A percentile compares a stretch with the other conserved stretches of the same genome.
Conservation (phyloP, 1,284 basidiomycete genomes). For the Volvariella volvacea region DNA sequence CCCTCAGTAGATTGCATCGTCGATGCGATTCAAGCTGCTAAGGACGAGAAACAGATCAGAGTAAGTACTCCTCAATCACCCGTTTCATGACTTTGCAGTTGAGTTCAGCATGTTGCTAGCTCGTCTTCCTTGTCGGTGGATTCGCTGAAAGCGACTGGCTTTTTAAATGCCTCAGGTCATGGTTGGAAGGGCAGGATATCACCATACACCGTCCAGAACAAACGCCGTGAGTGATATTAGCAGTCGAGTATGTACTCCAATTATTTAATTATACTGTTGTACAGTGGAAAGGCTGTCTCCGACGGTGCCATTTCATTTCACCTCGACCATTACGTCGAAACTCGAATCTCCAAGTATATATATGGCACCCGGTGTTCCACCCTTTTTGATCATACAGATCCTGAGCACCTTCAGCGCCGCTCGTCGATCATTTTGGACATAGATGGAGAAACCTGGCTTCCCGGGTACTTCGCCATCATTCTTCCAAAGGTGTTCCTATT, state of each 20-base stretch:
- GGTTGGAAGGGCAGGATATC: slow-evolving; percentile 11
- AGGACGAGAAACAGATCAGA: neutral
- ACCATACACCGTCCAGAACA: slow-evolving; percentile 19
- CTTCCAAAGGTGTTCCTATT: slow-evolving; percentile 5
- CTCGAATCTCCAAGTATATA: slow-evolving; percentile 35
- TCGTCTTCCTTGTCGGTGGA: slow-evolving; percentile 16
- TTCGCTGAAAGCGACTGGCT: slow-evolving; percentile 14
- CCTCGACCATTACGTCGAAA: slow-evolving; percentile 41
- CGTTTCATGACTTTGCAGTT: neutral
- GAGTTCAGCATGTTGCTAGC: slow-evolving; percentile 6
- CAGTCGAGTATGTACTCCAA: neutral
- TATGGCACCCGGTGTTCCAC: slow-evolving; percentile 32
- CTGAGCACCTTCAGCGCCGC: slow-evolving; percentile 27
- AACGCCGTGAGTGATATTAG: slow-evolving; percentile 16
- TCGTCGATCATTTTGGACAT: slow-evolving; percentile 3
- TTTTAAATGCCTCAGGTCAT: slow-evolving; percentile 14
- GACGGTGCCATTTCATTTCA: slow-evolving; percentile 49
- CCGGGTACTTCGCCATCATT: slow-evolving; percentile 5
- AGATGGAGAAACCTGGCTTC: slow-evolving; percentile 6
- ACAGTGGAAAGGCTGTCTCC: slow-evolving; percentile 49
- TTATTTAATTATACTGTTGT: neutral
- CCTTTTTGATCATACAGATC: slow-evolving; percentile 21
- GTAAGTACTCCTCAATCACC: neutral
- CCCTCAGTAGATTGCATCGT: slow-evolving; percentile 38
- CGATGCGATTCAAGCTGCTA: slow-evolving; percentile 22